Base-by-base conservation (phyloP, 345 rosid genomes). In the Populus simonii region DNA sequence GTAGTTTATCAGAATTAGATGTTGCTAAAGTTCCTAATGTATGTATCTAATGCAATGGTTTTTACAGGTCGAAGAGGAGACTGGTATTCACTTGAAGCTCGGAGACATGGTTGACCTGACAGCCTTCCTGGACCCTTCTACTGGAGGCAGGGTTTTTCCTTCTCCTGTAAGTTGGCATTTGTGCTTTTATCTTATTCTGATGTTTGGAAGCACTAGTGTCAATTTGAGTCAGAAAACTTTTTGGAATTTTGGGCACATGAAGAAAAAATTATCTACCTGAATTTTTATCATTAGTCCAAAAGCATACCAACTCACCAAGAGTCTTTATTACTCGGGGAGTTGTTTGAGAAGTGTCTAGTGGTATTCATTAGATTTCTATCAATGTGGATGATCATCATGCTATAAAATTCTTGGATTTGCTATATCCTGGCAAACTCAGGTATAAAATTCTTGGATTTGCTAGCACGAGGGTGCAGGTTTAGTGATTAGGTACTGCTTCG, bases 31-130 rank as follows among this genome's bases (percentile, higher is more conserved):
- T 6, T 29, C 17, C 39, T 67, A 33, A 10, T 51, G 20, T 10
- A 31, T 57, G 65, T 15, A 72, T 61, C 53, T 38, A 25, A 43
- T 43, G 61, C 62, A 45, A 55, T 70, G 47, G 3, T 43, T 59
- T 65, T 71, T 69, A 55, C 84, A 95, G 98, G 94, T 95, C 15
- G 94, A 92, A 86, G 99, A 95, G 83, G 99, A 95, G 80, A 88
- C 86, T 0, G 94, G 98, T 78, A 92, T 93, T 76, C 89, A 86
- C 45, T 80, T 95, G 74, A 93, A 83, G 36, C 80, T 86, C 2
- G 92, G 89, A 77, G 92, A 91, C 82, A 87, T 92, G 94, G 83
- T 95, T 77, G 95, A 95, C 82, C 94, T 95, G 79, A 91, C 99
- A 3, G 86, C 93, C 76, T 93, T 95, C 84, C 89, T 93, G 51